Conservation (phyloP, 768 basidiomycete species). For the Suillus tomentosus region DNA sequence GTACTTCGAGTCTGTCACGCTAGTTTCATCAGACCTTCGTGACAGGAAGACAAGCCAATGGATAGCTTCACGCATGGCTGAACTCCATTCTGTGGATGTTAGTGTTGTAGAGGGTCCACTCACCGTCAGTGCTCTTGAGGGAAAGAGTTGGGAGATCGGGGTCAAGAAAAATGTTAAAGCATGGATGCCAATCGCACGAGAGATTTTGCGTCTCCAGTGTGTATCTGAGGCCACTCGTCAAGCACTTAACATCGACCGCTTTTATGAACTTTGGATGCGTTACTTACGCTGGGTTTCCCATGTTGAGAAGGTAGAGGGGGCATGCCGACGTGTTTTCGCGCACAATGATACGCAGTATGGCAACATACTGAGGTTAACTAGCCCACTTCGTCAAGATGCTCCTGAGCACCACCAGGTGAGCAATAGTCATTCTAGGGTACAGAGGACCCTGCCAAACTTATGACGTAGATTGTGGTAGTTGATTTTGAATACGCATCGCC, state of each 20-base stretch:
- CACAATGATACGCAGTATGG: slow-evolving; percentile 98
- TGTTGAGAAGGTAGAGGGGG: slow-evolving; percentile 57
- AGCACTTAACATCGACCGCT: slow-evolving; percentile 64
- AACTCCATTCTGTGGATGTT: slow-evolving; percentile 91
- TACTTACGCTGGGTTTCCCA: slow-evolving; percentile 73
- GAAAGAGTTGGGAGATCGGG: slow-evolving; percentile 56
- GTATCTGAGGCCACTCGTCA: slow-evolving; percentile 47
- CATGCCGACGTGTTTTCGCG: slow-evolving; percentile 72
- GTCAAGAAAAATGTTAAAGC: slow-evolving; percentile 65
- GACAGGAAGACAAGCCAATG: slow-evolving; percentile 75
- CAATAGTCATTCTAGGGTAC: slow-evolving; percentile 13
- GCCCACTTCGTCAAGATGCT: slow-evolving; percentile 47
- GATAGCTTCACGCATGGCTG: slow-evolving; percentile 95
- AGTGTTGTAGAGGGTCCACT: slow-evolving; percentile 56
- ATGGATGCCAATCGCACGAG: slow-evolving; percentile 72
- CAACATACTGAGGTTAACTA: slow-evolving; percentile 76
- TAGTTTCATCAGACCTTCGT: slow-evolving; percentile 77
- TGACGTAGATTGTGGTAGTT: slow-evolving; percentile 82
- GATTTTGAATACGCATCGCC: slow-evolving; percentile 97
- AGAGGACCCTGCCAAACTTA: slow-evolving; percentile 18
- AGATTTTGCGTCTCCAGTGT: slow-evolving; percentile 68
- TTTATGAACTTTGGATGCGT: slow-evolving; percentile 62
- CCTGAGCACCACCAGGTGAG: slow-evolving; percentile 79
- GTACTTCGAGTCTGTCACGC: slow-evolving; percentile 86
- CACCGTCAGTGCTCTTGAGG: slow-evolving; percentile 39